Evolutionary conservation across 2,329 filamentous ascomycete species (phyloP).

Genomic region (Acrocalymma vagum): DNA sequence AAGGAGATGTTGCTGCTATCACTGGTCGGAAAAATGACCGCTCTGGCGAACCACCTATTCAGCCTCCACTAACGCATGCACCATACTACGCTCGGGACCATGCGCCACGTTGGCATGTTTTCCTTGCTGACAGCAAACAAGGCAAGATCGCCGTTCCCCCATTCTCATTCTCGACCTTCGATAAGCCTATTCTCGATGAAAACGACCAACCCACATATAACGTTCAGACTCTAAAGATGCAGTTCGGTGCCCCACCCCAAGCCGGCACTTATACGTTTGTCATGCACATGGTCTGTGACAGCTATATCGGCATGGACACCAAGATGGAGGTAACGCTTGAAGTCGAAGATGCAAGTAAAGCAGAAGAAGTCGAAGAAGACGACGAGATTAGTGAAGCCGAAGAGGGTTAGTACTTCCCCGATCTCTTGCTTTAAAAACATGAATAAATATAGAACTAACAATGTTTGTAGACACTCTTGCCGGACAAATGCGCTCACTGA

Average conservation of each 20-base stretch:
- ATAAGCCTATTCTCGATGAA: constrained; percentile 83
- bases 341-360: constrained; percentile 89
- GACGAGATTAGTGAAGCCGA: constrained; percentile 98
- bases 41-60: constrained; percentile 70
- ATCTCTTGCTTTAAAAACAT: constrained; percentile 9
- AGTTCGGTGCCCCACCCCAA: constrained; percentile 94
- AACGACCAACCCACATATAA: constrained; percentile 89
- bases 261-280: constrained; percentile 93
- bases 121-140: constrained; percentile 92
- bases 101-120: constrained; percentile 91
- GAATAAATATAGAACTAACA: constrained; percentile 28
- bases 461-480: constrained; percentile 77
- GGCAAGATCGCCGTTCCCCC: constrained; percentile 96
- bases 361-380: constrained; percentile 79
- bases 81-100: constrained; percentile 91
- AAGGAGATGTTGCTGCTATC: constrained; percentile 88
- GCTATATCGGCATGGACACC: constrained; percentile 92
- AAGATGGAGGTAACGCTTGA: constrained; percentile 89
- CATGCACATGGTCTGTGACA: constrained; percentile 93
- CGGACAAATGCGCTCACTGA: constrained; percentile 88
- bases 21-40: constrained; percentile 76
- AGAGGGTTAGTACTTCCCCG: constrained; percentile 79
- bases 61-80: constrained; percentile 87
- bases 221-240: constrained; percentile 95
- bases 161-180: constrained; percentile 93